A percentile compares a stretch with the other conserved stretches of the same genome.
These are phyloP conservation scores for Colletotrichum tofieldiae DNA, from an alignment of 2,329 filamentous ascomycete species.

Conservation along the genomic window DNA sequence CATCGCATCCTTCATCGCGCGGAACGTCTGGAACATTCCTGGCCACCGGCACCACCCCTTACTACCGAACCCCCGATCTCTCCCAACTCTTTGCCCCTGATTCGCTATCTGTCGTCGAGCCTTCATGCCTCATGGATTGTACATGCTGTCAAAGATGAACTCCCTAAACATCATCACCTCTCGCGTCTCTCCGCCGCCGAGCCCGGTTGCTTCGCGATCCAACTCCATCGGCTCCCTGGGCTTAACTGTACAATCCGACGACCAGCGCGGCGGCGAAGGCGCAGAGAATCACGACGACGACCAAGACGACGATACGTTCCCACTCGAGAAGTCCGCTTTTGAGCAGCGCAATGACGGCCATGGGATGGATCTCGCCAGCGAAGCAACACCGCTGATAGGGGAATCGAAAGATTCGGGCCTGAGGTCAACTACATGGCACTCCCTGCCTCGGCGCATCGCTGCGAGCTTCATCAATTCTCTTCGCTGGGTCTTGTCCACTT, in stretches of 20 bases:
- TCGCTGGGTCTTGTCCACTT: constrained; percentile 82
- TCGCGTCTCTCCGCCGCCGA: constrained; percentile 78
- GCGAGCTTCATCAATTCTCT: constrained; percentile 82
- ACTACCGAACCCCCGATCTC: constrained; percentile 17
- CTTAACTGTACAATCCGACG: constrained; percentile 62
- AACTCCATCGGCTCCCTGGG: constrained; percentile 72
- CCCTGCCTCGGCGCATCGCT: constrained; percentile 78
- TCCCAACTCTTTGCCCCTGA: background rate
- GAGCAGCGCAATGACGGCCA: constrained; percentile 30
- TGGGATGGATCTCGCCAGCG: constrained; percentile 58
- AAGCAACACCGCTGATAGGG: constrained; percentile 79
- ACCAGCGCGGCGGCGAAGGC: constrained; percentile 52
- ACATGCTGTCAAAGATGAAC: constrained; percentile 83
- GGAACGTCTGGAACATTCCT: constrained; percentile 44
- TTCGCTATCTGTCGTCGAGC: constrained; percentile 22
- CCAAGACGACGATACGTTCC: constrained; percentile 52
- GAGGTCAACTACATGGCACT: constrained; percentile 66
- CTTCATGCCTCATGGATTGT: constrained; percentile 67
- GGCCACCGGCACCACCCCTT: constrained; percentile 37
- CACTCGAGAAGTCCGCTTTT: constrained; percentile 36
- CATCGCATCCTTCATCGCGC: constrained; percentile 34
- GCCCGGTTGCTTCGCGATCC: constrained; percentile 70
- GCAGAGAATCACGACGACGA: constrained; percentile 45
- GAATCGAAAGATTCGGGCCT: constrained; percentile 39
- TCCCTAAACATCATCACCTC: constrained; percentile 94